Base-by-base conservation (phyloP, 805 yeast genomes). In the Priceomyces carsonii region DNA sequence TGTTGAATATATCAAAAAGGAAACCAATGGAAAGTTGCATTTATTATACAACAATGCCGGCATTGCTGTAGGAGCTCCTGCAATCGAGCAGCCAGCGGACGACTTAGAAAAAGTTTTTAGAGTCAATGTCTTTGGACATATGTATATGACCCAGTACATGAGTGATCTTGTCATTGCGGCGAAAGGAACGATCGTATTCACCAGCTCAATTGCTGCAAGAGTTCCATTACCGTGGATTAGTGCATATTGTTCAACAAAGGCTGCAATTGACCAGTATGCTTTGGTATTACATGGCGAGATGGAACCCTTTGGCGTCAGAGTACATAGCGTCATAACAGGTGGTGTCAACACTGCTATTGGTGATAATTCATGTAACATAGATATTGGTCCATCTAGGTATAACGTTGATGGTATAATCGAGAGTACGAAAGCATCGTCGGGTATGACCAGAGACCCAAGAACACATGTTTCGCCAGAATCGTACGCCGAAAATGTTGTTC, bases 41-140 rank as follows among this genome's bases (percentile, higher is more conserved):
- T 41, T 66, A 4, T 50, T 70, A 25, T 69, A 60, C 47, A 62
- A 69, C 42, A 70, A 69, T 38, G 75, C 73, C 5, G 73, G 75
- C 0, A 50, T 59, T 20, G 42, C 45, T 16, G 29, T 25, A 27
- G 60, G 48, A 34, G 59, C 59, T 2, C 57, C 71, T 0, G 50
- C 62, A 9, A 44, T 57, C 6, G 72, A 66, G 24, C 38, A 51
- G 6, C 51, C 53, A 5, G 56, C 53, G 21, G 50, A 44, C 1
- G 40, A 44, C 7, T 22, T 64, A 6, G 45, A 49, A 23, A 29
- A 33, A 10, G 15, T 44, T 4, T 57, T 58, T 39, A 47, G 61
- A 18, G 64, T 63, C 21, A 69, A 69, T 43, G 61, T 63, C 1
- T 43, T 68, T 19, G 73, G 71, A 14, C 68, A 64, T 32, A 52